A percentile compares a stretch with the other conserved stretches of the same genome.
These are phyloP conservation scores for Spinacia oleracea DNA, from an alignment of 179 eudicot species.

Conservation along the genomic window DNA sequence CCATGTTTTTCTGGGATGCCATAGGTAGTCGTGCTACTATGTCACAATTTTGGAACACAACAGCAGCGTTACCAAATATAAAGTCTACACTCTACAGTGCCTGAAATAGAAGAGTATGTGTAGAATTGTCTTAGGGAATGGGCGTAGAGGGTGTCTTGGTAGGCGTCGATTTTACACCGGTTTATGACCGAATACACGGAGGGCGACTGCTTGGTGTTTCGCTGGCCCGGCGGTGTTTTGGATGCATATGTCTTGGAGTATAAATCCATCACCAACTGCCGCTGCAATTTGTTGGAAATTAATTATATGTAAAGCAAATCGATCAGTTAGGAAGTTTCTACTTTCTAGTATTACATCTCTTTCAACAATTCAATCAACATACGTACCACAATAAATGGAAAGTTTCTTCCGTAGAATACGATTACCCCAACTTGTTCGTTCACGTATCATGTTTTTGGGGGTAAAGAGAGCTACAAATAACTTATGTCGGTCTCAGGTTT, in stretches of 20 bases:
- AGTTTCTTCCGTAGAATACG: too few relatives aligned
- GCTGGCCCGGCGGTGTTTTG: conserved; percentile 38
- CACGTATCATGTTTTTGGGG: too few relatives aligned
- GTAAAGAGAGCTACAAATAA: too few relatives aligned
- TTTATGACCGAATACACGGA: conserved; percentile 29
- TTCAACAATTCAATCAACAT: too few relatives aligned
- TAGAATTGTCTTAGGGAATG: conserved; percentile 35
- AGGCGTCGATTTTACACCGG: conserved; percentile 26
- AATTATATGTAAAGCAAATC: background rate
- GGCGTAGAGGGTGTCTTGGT: conserved; percentile 36
- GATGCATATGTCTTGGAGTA: conserved; percentile 32
- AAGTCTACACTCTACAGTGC: conserved; percentile 39
- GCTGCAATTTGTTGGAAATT: conserved; percentile 21
- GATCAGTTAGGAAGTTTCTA: background rate
- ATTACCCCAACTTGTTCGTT: too few relatives aligned
- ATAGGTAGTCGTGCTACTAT: conserved; percentile 22
- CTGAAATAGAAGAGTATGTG: conserved; percentile 15
- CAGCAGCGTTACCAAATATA: conserved; percentile 36
- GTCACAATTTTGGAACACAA: conserved; percentile 28
- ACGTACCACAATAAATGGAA: too few relatives aligned
- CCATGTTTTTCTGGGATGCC: conserved; percentile 28
- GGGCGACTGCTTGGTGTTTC: conserved; percentile 38
- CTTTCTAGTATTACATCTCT: too few relatives aligned
- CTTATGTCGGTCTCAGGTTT: too few relatives aligned
- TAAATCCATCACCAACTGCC: conserved; percentile 34